Evolutionary conservation across 2,329 filamentous ascomycete genomes (phyloP).

Genomic region (Colletotrichum tamarilloi): DNA sequence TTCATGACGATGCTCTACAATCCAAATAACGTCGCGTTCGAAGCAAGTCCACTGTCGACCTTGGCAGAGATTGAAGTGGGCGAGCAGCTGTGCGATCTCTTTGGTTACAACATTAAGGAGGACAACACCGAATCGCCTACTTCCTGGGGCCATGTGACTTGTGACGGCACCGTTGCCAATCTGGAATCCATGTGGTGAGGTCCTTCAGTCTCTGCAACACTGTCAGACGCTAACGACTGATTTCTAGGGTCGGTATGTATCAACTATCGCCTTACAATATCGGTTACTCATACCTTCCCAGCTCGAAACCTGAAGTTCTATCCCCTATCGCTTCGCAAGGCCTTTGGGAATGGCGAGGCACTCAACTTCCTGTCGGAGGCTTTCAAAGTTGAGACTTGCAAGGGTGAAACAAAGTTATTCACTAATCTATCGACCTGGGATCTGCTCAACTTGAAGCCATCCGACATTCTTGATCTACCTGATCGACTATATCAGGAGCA

Average conservation of each 20-base stretch:
- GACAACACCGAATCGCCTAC: not conserved
- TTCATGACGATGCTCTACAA: not conserved
- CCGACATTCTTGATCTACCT: not conserved
- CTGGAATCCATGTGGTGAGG: not conserved
- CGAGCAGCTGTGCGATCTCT: not conserved
- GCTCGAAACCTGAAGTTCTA: not conserved
- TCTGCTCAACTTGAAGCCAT: not conserved
- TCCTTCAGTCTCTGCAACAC: accelerated
- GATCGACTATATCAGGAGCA: not conserved
- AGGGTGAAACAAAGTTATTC: not conserved
- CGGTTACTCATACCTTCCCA: not conserved
- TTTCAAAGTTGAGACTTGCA: not conserved
- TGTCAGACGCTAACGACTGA: not conserved
- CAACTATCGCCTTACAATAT: not conserved
- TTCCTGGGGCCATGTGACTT: not conserved
- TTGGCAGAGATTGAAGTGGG: not conserved
- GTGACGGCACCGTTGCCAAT: not conserved
- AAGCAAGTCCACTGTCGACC: not conserved
- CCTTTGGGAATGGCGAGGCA: not conserved
- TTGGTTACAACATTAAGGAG: not conserved
- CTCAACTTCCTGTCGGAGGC: not conserved
- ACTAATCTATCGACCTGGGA: not conserved
- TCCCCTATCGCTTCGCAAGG: not conserved
- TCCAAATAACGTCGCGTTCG: not conserved
- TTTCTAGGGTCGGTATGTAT: not conserved